phyloP scores from a whole-genome alignment of 129 eudicot genomes.

The Pittosporum tobira region DNA sequence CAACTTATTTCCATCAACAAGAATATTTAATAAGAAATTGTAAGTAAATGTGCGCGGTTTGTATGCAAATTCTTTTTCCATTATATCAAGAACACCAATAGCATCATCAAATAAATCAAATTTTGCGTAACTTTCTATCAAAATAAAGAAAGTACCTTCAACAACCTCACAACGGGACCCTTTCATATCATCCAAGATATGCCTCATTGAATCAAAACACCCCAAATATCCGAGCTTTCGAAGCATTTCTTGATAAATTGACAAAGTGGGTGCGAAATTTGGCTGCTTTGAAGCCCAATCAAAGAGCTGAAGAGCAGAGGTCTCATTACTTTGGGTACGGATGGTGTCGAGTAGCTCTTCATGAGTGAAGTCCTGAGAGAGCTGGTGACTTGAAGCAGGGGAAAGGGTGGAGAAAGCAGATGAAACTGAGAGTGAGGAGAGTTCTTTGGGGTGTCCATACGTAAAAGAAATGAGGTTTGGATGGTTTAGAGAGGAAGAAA shows the following conservation, averaged over 20 bases:
- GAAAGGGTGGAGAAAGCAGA: constrained; percentile 23
- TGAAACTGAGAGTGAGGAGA: constrained; percentile 28
- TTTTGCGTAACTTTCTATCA: constrained; percentile 57
- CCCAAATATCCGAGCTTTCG: constrained; percentile 65
- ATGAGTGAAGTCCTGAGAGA: constrained; percentile 35
- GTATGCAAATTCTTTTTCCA: constrained; percentile 65
- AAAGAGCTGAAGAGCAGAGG: constrained; percentile 44
- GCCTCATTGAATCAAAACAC: constrained; percentile 45
- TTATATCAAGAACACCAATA: constrained; percentile 60
- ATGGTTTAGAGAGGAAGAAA: constrained; percentile 22
- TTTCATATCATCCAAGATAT: constrained; percentile 62
- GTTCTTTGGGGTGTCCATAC: background rate
- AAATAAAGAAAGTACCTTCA: constrained; percentile 59
- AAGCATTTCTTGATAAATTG: constrained; percentile 56
- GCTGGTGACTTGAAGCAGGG: constrained; percentile 10
- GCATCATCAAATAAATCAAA: constrained; percentile 64
- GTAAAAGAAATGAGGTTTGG: constrained; percentile 22
- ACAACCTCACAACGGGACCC: constrained; percentile 30
- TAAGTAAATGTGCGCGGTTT: constrained; percentile 44
- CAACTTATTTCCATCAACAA: constrained; percentile 85
- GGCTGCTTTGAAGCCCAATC: constrained; percentile 73
- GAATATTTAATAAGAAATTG: constrained; percentile 71
- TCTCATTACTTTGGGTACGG: constrained; percentile 40
- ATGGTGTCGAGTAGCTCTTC: constrained; percentile 61
- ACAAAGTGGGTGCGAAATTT: constrained; percentile 45